Base-by-base conservation (phyloP, 331 rosid genomes). In the Phaseolus coccineus region DNA sequence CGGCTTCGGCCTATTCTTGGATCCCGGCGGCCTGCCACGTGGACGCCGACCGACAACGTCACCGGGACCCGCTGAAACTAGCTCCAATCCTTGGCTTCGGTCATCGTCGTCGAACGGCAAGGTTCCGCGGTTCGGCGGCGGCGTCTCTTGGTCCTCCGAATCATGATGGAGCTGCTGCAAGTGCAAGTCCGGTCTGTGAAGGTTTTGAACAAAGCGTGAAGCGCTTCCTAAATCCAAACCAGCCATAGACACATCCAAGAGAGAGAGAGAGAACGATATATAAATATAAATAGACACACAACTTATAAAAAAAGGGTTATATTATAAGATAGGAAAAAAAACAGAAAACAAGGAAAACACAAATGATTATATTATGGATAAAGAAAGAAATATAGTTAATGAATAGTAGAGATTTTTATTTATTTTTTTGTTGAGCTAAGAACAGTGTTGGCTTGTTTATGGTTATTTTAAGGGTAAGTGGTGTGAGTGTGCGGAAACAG, bases 221-320 rank as follows among this genome's bases (percentile, higher is more conserved):
- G 89, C 90, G 37, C 91, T 87, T 77, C 94, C 94, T 89, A 94
- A 92, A 94, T 92, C 98, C 86, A 90, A 80, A 85, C 97, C 97
- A 82, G 99, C 99, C 99, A 95, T 94, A 79, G 91, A 78, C 76
- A 82, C 81, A 82, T 87, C 84, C 80, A 87, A 84, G 24, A 7
- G 31, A 79, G 24, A 7, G 31, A 79, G 80, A 84, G 63, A 87
- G 30, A 53, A 13, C 22, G 27, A 67, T 40, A 58, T 31, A 58
- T 25, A 58, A 2, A 30, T 6, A 59, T 10, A 46, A 13, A 53
- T 0, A 31, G 3, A 30, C 8, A 50, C 4, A 13, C 7, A 10
- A 40, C 3, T 77, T 46, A n/a, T 11, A 57, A 9, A 31, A 22
- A 63, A 82, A 78, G 31, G 68, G 72, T 46, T 77, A 82, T 39